Evolutionary conservation across 1,139 yeast species (phyloP), one percentile per base, ranked within the genome.

Genomic region (Candida sanyaensis): DNA sequence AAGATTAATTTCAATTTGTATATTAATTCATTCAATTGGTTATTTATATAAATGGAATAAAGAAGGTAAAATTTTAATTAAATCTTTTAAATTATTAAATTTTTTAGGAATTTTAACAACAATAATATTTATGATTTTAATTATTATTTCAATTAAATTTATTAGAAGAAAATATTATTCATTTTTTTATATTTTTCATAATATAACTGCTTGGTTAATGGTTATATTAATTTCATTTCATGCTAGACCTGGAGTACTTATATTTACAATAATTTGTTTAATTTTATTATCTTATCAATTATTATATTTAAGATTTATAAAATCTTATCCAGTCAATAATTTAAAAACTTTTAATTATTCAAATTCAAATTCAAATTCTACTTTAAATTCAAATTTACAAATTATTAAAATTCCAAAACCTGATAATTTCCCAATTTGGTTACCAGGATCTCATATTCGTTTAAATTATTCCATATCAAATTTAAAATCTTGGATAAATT

Each of bases 21-120:
- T 81, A 0, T 42, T 75, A 0, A 42, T 80, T 9, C 98, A 91
- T 59, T 75, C 86, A 0, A 50, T 74, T 29, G 84, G 83, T n/a
- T 88, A 71, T 65, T 48, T 77, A 3, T 60, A 63, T 26, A 70
- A 69, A 52, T 86, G 86, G 84, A 55, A 61, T 27, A 42, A 53
- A n/a, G 66, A 61, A 11, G 71, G 71, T 2, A 56, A 66, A 1
- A 45, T 78, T 1, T 41, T 51, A 38, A 40, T 8, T 9, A 83
- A 84, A 55, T 53, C 79, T 7, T 66, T 77, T 44, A 65, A 66
- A 44, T 44, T 71, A 3, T 67, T 69, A 48, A 91, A 91, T 59
- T 64, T 86, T 7, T 65, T 81, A 29, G 97, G 98, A 1, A 67
- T 87, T 4, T 48, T 83, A 4, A 77, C 83, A 1, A 71, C 82